Evolutionary conservation across 2,329 filamentous ascomycete genomes (phyloP).

Genomic region (Phoma sp.): DNA sequence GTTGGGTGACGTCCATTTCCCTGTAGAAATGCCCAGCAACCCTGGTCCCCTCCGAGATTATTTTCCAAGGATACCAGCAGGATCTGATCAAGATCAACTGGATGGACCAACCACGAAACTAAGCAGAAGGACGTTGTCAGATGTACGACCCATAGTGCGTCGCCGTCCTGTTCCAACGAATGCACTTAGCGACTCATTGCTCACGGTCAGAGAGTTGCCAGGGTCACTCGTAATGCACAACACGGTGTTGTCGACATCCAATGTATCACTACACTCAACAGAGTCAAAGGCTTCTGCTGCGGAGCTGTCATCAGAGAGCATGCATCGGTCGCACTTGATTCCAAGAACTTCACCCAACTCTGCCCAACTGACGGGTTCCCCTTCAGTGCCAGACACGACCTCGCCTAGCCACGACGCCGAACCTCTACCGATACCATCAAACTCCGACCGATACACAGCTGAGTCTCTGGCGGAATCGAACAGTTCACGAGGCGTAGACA

Average conservation of each 20-base stretch:
- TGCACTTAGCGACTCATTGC: conserved; percentile 12
- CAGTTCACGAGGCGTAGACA: not conserved
- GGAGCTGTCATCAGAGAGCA: not conserved
- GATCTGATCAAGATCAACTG: not conserved
- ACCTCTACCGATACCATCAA: too few species aligned
- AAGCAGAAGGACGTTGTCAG: conserved; percentile 2
- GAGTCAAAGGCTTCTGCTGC: not conserved
- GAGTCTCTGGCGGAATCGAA: too few species aligned
- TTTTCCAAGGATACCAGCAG: not conserved
- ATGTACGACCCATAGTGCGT: not conserved
- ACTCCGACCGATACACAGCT: too few species aligned
- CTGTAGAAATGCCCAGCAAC: conserved; percentile 15
- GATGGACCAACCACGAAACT: not conserved
- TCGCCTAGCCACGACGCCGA: too few species aligned
- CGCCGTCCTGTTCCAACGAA: conserved; percentile 13
- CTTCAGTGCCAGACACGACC: not conserved
- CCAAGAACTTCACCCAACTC: not conserved
- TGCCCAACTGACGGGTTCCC: too few species aligned
- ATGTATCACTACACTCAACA: too few species aligned
- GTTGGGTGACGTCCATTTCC: conserved; percentile 18
- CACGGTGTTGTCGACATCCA: not conserved
- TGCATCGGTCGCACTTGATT: not conserved
- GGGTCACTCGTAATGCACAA: not conserved
- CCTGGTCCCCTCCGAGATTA: conserved; percentile 11
- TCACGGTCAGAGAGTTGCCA: not conserved